Evolutionary conservation across 164 flowering plant species (phyloP).

Genomic region (Akebia trifoliata): DNA sequence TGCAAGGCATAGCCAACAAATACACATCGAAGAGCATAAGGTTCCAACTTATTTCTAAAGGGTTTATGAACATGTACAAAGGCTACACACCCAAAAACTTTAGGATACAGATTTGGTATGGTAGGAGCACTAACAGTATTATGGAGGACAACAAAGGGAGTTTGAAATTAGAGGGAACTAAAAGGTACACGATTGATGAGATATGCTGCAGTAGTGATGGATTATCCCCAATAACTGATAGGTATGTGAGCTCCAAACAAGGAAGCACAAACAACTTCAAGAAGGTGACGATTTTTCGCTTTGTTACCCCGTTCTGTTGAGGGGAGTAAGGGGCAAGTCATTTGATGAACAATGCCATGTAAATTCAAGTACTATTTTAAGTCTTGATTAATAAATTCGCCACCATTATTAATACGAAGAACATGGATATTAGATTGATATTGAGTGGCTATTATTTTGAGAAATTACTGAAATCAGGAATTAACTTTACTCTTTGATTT

Average conservation of each 20-base stretch:
- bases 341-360: slow-evolving; percentile 18
- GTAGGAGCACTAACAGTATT: background rate
- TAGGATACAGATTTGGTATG: background rate
- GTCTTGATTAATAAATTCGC: background rate
- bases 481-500: slow-evolving; percentile 10
- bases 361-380: background rate
- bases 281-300: slow-evolving; percentile 15
- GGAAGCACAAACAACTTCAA: too few relatives aligned
- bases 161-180: too few relatives aligned
- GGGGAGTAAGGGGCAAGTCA: slow-evolving; percentile 11
- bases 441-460: slow-evolving; percentile 5
- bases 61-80: slow-evolving; percentile 12
- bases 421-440: background rate
- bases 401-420: slow-evolving; percentile 10
- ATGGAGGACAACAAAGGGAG: too few relatives aligned
- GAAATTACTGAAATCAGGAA: slow-evolving; percentile 4
- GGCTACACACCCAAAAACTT: slow-evolving; percentile 4
- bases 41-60: slow-evolving; percentile 6
- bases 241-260: too few relatives aligned
- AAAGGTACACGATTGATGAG: too few relatives aligned
- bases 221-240: too few relatives aligned
- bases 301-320: slow-evolving; percentile 15
- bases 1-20: slow-evolving; percentile 14
- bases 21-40: slow-evolving; percentile 11
- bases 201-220: too few relatives aligned